phyloP scores from a whole-genome alignment of 495 filamentous ascomycete species.

The Neurospora sp. region DNA sequence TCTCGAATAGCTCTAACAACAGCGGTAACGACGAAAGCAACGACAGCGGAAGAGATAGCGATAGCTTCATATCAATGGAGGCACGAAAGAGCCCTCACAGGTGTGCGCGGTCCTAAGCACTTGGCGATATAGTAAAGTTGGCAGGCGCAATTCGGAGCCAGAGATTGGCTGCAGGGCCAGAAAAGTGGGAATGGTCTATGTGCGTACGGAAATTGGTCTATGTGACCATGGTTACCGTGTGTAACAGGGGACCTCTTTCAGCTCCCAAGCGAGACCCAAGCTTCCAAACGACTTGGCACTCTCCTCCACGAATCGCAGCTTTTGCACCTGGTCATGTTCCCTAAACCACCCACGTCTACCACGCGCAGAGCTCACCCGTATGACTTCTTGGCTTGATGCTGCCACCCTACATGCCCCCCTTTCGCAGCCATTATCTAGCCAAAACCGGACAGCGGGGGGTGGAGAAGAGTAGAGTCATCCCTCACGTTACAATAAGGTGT shows the following conservation, averaged over 20 bases:
- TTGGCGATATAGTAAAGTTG: no score
- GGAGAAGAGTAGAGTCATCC: background rate
- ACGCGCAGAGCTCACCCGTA: background rate
- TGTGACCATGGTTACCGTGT: no score
- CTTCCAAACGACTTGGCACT: background rate
- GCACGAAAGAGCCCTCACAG: no score
- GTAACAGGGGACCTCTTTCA: background rate
- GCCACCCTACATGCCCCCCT: background rate
- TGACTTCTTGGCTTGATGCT: background rate
- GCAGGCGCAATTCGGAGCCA: no score
- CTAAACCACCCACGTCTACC: background rate
- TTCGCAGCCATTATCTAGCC: background rate
- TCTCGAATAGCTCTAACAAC: no score
- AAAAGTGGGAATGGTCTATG: no score
- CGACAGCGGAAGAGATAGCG: no score
- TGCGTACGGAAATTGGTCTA: no score
- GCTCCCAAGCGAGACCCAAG: background rate
- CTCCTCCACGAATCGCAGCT: background rate
- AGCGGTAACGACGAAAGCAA: no score
- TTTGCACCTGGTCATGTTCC: background rate
- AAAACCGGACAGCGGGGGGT: background rate
- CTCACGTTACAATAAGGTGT: background rate
- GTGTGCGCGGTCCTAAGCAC: no score
- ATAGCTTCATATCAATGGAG: no score
- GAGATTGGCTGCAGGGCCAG: no score